These are phyloP conservation scores for Pholiota microspora DNA, from an alignment of 768 basidiomycete genomes.

Conservation along the genomic window DNA sequence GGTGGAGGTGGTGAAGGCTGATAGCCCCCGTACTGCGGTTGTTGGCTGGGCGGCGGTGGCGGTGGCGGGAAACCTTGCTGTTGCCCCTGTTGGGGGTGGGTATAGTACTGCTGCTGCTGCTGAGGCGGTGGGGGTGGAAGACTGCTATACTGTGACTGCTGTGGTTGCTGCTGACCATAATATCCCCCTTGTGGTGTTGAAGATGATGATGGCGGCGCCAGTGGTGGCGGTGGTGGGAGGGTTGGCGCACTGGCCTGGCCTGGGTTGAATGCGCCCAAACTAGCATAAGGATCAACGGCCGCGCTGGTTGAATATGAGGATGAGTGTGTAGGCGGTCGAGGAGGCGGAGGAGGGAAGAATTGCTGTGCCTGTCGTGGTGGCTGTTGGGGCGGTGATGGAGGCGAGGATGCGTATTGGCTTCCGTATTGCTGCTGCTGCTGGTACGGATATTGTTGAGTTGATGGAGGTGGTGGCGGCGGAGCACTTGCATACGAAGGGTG, in stretches of 20 bases:
- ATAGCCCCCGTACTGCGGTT: conserved; percentile 20
- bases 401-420: conserved; percentile 13
- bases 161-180: conserved; percentile 13
- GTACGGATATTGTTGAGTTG: conserved; percentile 19
- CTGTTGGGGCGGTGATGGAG: conserved; percentile 21
- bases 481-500: conserved; percentile 11
- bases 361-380: conserved; percentile 20
- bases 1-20: conserved; percentile 18
- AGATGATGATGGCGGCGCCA: conserved; percentile 11
- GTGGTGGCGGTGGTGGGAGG: conserved; percentile 15
- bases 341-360: conserved; percentile 33
- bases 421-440: conserved; percentile 18
- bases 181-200: conserved; percentile 1
- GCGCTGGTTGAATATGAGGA: conserved; percentile 19
- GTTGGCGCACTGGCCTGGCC: conserved; percentile 20
- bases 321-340: conserved; percentile 22
- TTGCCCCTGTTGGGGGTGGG: conserved; percentile 12
- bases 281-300: conserved; percentile 36
- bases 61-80: conserved; percentile 19
- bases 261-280: conserved; percentile 31
- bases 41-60: conserved; percentile 19
- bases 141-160: conserved; percentile 13
- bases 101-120: conserved; percentile 13
- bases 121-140: conserved; percentile 11
- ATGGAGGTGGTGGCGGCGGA: conserved; percentile 20